Evolutionary conservation across 1,284 basidiomycete genomes (phyloP), one percentile per base, ranked within the genome.

Genomic region (Thecaphora frezii): DNA sequence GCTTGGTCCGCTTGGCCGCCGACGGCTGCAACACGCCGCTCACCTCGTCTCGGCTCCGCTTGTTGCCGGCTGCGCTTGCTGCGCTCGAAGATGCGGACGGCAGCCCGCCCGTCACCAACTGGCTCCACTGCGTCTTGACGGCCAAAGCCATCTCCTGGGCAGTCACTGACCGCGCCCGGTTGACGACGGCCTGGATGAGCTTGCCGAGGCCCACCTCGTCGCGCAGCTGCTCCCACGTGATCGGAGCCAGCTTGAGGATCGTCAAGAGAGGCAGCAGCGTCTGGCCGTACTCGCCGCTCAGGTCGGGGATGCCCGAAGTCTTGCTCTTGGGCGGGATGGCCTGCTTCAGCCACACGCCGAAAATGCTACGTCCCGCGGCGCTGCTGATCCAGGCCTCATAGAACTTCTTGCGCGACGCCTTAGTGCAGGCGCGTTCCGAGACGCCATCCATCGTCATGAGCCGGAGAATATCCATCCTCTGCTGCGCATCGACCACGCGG

Each of bases 191-290:
- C 2, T 62, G 62, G 33, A 73, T 66, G 16, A 65, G 51, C 33
- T 69, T 69, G 5, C 66, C 71, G 2, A 71, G 53, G 1, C 56
- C 60, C 24, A 67, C 63, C 33, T 71, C 68, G 40, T 73, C 71
- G 26, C 50, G 60, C 26, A 73, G 64, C 36, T 73, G 67, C 1
- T 54, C 65, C 7, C 46, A 47, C 43, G 51, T 46, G 44, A 73
- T 67, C 1, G 63, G 58, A 9, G 64, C 56, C 10, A 40, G 48
- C 2, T 54, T 54, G 9, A 73, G 52, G 3, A 73, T 48, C 25
- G 40, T 48, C 16, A 73, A 54, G 19, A 73, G 54, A 5, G 68
- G 71, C 14, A 52, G 26, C 22, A 71, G 38, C 16, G 60, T 61
- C 2, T 54, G 50, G 28, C 55, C 58, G 55, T 66, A 73, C 23